These are phyloP conservation scores for Fusarium udum DNA, from an alignment of 2,329 filamentous ascomycete species.

Conservation along the genomic window DNA sequence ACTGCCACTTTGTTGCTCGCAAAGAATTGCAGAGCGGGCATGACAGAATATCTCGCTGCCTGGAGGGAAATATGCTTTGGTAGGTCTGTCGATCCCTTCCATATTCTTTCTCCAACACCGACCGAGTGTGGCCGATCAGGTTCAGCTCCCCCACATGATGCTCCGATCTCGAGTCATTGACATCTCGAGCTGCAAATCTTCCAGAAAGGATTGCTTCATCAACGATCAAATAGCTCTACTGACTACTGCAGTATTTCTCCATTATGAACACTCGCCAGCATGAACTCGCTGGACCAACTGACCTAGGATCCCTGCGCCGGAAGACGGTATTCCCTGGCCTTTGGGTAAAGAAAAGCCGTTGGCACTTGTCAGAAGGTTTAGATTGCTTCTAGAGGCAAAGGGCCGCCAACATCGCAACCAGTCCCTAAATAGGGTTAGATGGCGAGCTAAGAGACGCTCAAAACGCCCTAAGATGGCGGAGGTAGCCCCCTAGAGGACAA, in stretches of 20 bases:
- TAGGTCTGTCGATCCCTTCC: slow-evolving; percentile 15
- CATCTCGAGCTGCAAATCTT: not conserved
- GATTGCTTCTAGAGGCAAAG: not conserved
- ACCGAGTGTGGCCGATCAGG: not conserved
- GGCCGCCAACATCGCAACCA: not conserved
- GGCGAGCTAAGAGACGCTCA: not conserved
- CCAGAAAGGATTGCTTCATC: not conserved
- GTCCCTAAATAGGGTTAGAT: not conserved
- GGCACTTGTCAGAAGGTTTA: not conserved
- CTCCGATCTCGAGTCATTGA: slow-evolving; percentile 10
- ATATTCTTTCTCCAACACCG: not conserved
- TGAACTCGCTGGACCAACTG: not conserved
- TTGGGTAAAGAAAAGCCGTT: not conserved
- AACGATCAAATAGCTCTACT: not conserved
- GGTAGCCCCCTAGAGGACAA: not conserved
- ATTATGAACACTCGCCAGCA: not conserved
- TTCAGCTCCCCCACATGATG: slow-evolving; percentile 18
- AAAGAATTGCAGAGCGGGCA: not conserved
- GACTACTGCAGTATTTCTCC: not conserved
- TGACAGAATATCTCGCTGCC: not conserved
- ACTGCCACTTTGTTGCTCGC: not conserved
- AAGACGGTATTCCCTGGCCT: not conserved
- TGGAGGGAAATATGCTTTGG: not conserved
- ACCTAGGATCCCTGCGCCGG: not conserved
- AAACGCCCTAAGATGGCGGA: not conserved